Evolutionary conservation across 1,284 basidiomycete genomes (phyloP), one percentile per base, ranked within the genome.

Genomic region (Naganishia liquefaciens): DNA sequence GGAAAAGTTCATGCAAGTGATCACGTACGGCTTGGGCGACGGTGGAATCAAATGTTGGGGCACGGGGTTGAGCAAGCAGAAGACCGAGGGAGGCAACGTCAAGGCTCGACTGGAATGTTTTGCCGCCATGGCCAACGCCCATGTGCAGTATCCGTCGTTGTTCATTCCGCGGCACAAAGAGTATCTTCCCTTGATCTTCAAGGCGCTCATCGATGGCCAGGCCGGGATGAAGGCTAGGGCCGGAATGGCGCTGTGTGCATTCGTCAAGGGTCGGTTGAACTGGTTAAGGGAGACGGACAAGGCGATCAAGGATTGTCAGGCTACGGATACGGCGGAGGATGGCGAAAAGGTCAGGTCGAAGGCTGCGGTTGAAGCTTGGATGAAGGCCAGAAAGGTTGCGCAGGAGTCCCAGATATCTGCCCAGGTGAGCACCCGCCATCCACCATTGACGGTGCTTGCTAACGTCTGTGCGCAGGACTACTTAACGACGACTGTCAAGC

Each of bases 91-190:
- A 28, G 62, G 55, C 11, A 70, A 63, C 67, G 67, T 67, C 66
- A 73, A 63, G 64, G 69, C 57, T 68, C 72, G 67, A 73, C 73
- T 68, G 39, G 77, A 78, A 57, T 73, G 73, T 1, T 75, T 70
- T 53, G 53, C 65, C 21, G 78, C 77, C 0, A 68, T 76, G 39
- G 66, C 64, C 43, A 73, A 77, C 55, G 66, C 79, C 4, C 63
- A 78, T 42, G 64, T 65, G 2, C 69, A 64, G 23, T 78, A 79
- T 62, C 76, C 76, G 5, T 42, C 65, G 13, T 54, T 77, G 42
- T 76, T 79, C 68, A 67, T 76, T 53, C 62, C 70, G 0, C 64
- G 68, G 27, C 74, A 75, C 66, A 43, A 69, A 23, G 70, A 72
- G 0, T 68, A 77, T n/a, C 69, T 79, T 13, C 69, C 72, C 0